Evolutionary conservation across 768 basidiomycete species (phyloP).

Genomic region (Tricholoma saponaceum): DNA sequence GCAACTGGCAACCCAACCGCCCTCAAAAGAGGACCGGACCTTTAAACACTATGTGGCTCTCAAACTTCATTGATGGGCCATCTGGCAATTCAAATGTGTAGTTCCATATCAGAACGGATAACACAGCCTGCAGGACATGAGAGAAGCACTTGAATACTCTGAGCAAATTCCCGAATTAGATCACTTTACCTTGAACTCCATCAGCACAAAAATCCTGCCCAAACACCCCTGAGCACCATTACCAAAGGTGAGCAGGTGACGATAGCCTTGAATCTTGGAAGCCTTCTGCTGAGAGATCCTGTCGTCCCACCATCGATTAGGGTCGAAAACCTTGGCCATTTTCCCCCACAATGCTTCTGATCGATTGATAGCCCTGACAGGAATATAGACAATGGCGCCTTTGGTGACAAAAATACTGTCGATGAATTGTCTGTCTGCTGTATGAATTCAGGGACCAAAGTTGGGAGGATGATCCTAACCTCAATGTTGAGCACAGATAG

Average conservation of each 20-base stretch:
- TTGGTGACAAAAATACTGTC: slow-evolving; percentile 41
- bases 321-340: slow-evolving; percentile 54
- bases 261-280: too few species aligned
- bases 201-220: slow-evolving; percentile 44
- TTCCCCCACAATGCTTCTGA: slow-evolving; percentile 58
- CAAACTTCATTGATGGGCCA: slow-evolving; percentile 36
- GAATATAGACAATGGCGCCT: slow-evolving; percentile 39
- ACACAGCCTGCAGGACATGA: too few species aligned
- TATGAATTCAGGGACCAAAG: slow-evolving; percentile 22
- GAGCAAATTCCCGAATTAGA: slow-evolving; percentile 26
- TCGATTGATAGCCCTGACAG: slow-evolving; percentile 45
- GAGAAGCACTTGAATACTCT: background rate
- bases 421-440: slow-evolving; percentile 34
- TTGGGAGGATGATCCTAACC: too few species aligned
- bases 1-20: too few species aligned
- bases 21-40: too few species aligned
- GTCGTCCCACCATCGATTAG: slow-evolving; percentile 56
- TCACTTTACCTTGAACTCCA: too few species aligned
- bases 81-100: too few species aligned
- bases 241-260: slow-evolving; percentile 47
- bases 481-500: too few species aligned
- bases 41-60: too few species aligned
- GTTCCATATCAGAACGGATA: too few species aligned
- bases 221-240: slow-evolving; percentile 50
- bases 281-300: slow-evolving; percentile 26